Conservation (phyloP, 306 rosid genomes). For the Urtica urens region DNA sequence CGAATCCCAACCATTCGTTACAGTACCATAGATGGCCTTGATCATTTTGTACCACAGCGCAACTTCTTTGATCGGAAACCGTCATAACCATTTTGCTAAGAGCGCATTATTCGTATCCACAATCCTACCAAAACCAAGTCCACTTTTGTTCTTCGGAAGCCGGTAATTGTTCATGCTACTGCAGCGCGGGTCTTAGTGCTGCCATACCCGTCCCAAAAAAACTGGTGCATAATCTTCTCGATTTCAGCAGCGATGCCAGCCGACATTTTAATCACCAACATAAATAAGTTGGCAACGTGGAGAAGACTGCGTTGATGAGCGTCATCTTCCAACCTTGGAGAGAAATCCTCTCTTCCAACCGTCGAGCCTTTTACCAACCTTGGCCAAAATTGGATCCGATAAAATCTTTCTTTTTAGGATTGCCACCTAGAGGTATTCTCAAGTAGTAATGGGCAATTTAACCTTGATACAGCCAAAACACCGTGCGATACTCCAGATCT, state of each 20-base stretch:
- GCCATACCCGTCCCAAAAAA: neutral
- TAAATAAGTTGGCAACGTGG: neutral
- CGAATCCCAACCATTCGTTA: neutral
- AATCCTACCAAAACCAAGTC: neutral
- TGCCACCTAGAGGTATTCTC: neutral
- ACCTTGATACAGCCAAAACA: neutral
- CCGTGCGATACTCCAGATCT: neutral
- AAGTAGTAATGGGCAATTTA: neutral
- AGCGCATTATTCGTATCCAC: neutral
- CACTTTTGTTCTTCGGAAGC: neutral
- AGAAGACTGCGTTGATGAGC: neutral
- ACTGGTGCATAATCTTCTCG: neutral
- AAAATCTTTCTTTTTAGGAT: neutral
- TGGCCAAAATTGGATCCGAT: neutral
- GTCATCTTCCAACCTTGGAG: neutral
- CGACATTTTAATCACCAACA: neutral
- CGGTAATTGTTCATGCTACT: neutral
- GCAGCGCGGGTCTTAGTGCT: no score
- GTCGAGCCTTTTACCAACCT: neutral
- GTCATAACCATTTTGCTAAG: no score
- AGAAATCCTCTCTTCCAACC: neutral
- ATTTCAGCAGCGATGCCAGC: neutral
- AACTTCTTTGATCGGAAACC: no score
- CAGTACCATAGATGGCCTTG: neutral
- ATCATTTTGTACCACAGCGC: neutral